A percentile compares a stretch with the other conserved stretches of the same genome.
Evolutionary conservation across 1,284 basidiomycete species (phyloP).

Genomic region (Boletus austroedulis): DNA sequence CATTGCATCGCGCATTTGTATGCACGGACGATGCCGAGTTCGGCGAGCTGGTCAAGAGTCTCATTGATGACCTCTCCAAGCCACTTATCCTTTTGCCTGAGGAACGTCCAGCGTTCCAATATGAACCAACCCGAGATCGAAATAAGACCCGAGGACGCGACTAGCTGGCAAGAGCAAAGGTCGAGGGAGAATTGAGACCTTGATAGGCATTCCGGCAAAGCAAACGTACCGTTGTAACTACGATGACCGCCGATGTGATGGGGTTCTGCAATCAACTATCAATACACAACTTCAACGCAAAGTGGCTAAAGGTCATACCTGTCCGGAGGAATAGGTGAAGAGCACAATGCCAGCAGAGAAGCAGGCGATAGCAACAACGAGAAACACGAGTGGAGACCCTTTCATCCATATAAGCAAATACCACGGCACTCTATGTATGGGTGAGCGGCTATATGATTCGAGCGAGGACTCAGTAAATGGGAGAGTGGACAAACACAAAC

Average conservation of each 20-base stretch:
- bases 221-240: constrained; percentile 54
- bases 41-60: constrained; percentile 40
- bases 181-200: constrained; percentile 16
- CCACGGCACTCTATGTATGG: constrained; percentile 54
- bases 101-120: constrained; percentile 69
- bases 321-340: constrained; percentile 50
- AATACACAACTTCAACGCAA: neutral
- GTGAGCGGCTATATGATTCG: constrained; percentile 44
- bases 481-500: constrained; percentile 10
- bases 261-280: constrained; percentile 40
- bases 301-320: constrained; percentile 37
- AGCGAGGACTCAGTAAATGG: neutral
- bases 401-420: constrained; percentile 52
- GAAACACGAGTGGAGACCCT: constrained; percentile 53
- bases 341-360: constrained; percentile 56
- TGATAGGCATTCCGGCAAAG: neutral
- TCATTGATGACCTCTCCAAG: constrained; percentile 64
- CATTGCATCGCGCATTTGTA: constrained; percentile 24
- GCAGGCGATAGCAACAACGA: constrained; percentile 54
- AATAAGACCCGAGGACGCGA: constrained; percentile 74
- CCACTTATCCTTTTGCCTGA: constrained; percentile 70
- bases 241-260: constrained; percentile 63
- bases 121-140: constrained; percentile 77
- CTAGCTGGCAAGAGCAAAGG: constrained; percentile 11
- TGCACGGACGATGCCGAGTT: constrained; percentile 40